Conservation (phyloP, 2,329 filamentous ascomycete species). For the Trichoderma guizhouense region DNA sequence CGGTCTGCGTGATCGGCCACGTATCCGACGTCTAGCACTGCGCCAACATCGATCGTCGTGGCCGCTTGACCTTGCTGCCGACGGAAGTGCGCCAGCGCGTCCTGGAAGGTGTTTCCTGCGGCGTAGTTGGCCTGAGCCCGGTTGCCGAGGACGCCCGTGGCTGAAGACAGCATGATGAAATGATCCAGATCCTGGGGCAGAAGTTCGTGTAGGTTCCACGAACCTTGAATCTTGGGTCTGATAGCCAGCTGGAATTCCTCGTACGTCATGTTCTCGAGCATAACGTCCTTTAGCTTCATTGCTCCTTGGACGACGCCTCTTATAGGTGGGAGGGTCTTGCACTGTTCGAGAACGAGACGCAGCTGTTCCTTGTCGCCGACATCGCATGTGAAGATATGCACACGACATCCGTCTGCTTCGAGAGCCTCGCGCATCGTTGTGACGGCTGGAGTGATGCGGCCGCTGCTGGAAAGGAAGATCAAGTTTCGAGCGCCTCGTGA, state of each 20-base stretch:
- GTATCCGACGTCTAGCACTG: constrained; percentile 24
- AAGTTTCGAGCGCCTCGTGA: constrained; percentile 29
- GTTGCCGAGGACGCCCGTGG: constrained; percentile 32
- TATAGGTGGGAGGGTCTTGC: constrained; percentile 22
- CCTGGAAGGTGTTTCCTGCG: constrained; percentile 32
- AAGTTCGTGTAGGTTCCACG: constrained; percentile 33
- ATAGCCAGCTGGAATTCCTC: constrained; percentile 30
- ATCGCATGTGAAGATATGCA: constrained; percentile 22
- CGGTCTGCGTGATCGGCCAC: constrained; percentile 25
- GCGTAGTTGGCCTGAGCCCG: constrained; percentile 39
- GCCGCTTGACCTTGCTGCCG: neutral
- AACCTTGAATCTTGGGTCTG: constrained; percentile 32
- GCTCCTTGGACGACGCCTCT: constrained; percentile 25
- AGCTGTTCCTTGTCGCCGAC: constrained; percentile 16
- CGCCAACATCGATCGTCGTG: constrained; percentile 9
- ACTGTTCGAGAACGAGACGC: constrained; percentile 1
- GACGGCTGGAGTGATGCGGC: constrained; percentile 17
- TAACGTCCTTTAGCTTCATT: constrained; percentile 17
- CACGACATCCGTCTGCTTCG: constrained; percentile 15
- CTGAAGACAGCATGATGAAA: constrained; percentile 36
- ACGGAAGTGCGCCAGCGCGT: constrained; percentile 23
- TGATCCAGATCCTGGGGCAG: constrained; percentile 36
- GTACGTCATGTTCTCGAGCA: constrained; percentile 25
- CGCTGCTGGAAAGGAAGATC: constrained; percentile 30
- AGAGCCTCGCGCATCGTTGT: constrained; percentile 20